These are phyloP conservation scores for Voacanga thouarsii DNA, from an alignment of 257 asterid genomes.

Conservation along the genomic window DNA sequence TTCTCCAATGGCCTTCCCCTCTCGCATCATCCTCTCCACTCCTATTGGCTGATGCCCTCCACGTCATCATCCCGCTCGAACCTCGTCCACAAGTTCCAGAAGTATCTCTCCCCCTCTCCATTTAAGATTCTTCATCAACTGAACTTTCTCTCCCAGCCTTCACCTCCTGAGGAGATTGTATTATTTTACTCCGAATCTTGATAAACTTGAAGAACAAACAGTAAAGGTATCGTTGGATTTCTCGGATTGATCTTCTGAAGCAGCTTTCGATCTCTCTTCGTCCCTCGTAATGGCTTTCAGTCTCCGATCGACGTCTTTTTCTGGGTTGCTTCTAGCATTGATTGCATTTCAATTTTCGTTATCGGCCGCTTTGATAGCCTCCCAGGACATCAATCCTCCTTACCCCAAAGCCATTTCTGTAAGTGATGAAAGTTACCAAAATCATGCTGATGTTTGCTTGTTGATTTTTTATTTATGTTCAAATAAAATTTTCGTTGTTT, in stretches of 20 bases:
- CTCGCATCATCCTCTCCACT: constrained; percentile 34
- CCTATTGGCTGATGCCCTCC: constrained; percentile 42
- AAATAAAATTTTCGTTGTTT: background rate
- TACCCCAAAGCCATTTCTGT: constrained; percentile 64
- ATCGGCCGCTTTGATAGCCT: constrained; percentile 33
- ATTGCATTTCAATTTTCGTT: constrained; percentile 26
- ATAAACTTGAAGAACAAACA: background rate
- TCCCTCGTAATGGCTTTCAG: constrained; percentile 30
- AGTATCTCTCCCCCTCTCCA: background rate
- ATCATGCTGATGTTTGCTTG: background rate
- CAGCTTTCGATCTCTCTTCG: background rate
- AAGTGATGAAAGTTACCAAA: background rate
- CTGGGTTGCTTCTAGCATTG: constrained; percentile 30
- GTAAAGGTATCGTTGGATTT: background rate
- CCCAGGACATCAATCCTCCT: constrained; percentile 37
- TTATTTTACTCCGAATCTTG: background rate
- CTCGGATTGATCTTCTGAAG: background rate
- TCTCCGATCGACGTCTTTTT: constrained; percentile 13
- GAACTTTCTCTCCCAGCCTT: background rate
- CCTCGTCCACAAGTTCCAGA: constrained; percentile 17
- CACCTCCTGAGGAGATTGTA: background rate
- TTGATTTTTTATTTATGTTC: background rate
- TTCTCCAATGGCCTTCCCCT: constrained; percentile 20
- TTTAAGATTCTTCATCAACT: constrained; percentile 1
- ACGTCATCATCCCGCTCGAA: constrained; percentile 18